Percentiles rank a stretch among this genome's conserved stretches.
phyloP scores from a whole-genome alignment of 75 land plant species.

The Adiantum capillusveneris region DNA sequence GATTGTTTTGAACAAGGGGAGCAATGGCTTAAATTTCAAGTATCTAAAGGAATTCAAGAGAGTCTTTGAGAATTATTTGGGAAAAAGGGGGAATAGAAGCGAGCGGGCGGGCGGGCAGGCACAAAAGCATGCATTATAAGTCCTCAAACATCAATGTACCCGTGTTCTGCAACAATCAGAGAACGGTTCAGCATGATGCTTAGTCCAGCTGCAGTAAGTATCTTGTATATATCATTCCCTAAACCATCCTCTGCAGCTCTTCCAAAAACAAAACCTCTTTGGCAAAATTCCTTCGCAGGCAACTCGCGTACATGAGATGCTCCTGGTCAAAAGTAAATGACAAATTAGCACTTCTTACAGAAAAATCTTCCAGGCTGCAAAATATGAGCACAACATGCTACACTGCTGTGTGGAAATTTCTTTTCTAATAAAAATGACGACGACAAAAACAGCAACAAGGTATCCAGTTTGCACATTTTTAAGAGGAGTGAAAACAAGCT shows the following conservation, averaged over 20 bases:
- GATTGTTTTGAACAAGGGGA: too few species aligned
- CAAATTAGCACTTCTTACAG: neutral
- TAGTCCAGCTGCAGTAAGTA: conserved; percentile 72
- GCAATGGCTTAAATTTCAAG: too few species aligned
- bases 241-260: conserved; percentile 83
- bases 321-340: conserved; percentile 29
- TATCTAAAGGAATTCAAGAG: too few species aligned
- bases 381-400: neutral
- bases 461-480: too few species aligned
- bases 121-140: too few species aligned
- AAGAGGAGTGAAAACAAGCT: too few species aligned
- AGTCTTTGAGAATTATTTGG: too few species aligned
- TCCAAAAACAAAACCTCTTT: conserved; percentile 68
- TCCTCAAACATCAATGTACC: conserved; percentile 63
- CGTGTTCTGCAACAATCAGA: conserved; percentile 74
- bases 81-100: too few species aligned
- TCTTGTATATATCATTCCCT: conserved; percentile 95
- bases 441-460: too few species aligned
- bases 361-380: neutral
- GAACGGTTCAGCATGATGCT: conserved; percentile 86
- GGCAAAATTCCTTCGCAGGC: conserved; percentile 70
- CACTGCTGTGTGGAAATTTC: too few species aligned
- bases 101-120: too few species aligned
- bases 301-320: conserved; percentile 56
- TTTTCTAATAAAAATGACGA: too few species aligned